Evolutionary conservation across 2,329 filamentous ascomycete genomes (phyloP), one percentile per base, ranked within the genome.

Genomic region (Phialemoniopsis sp.): DNA sequence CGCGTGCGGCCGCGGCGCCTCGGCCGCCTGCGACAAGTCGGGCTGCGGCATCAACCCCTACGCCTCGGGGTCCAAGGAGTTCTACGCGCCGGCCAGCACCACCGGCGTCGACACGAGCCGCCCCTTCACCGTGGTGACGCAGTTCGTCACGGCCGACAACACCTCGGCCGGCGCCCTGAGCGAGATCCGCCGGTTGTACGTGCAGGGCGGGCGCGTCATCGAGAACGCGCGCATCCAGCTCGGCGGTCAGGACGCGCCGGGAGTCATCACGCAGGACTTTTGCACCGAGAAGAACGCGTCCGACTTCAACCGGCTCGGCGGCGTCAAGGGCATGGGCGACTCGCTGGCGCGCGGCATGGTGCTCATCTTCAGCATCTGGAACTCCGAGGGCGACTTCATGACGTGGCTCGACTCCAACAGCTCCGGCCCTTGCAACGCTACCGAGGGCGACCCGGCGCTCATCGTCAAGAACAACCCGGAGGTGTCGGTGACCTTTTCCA

Each of bases 311-410:
- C 45, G 46, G n/a, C 52, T 55, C 15, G 56, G 55, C 28, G 59
- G 51, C 7, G 49, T 46, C 26, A 32, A 43, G 36, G 47, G 46
- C 7, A 57, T 55, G 48, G 54, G 45, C 41, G 44, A 64, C 16
- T 62, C 71, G 1, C 53, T 76, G 40, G 56, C 50, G 16, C 60
- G 70, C 13, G 72, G 68, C 34, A 76, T 76, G 73, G 73, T 76
- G 3, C 59, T 77, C 18, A 64, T 67, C 12, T 64, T 80, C 46
- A 68, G 66, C 51, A 66, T 80, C 45, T 80, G 76, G 76, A 74
- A 73, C 58, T 73, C 77, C 43, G 60, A 66, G 12, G 52, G 62
- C 12, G 65, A 65, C 32, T 72, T 66, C 44, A 80, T 80, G 76
- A 65, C 69, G 32, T 80, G 76, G 76, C 62, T 80, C 9, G 75